Evolutionary conservation across 164 flowering plant genomes (phyloP), one percentile per base, ranked within the genome.

Genomic region (Sextonia rubra): DNA sequence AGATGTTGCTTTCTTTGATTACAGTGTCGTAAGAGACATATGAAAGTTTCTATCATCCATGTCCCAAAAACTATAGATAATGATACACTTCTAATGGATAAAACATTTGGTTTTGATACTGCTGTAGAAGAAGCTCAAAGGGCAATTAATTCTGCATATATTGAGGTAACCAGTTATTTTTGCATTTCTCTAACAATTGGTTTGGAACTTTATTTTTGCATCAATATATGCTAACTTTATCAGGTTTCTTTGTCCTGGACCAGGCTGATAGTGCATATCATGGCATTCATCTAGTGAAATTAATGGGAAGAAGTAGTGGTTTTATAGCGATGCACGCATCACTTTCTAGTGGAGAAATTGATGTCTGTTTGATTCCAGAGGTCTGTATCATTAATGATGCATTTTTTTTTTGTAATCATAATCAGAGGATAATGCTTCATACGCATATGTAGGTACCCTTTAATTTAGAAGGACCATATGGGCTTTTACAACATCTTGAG

Each of bases 261-360:
- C 77, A 83, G 86, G 86, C 86, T 58, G 82, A 69, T 18, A 83
- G 84, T 58, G 86, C 86, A 15, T 83, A 81, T 74, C 86, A 80
- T 74, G 86, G 84, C 29, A 81, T 83, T 78, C 84, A 84, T 47
- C 56, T 83, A 64, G 86, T 83, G 18, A 83, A 83, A 76, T 71
- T 83, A 71, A 83, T 81, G 86, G 86, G 86, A 76, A 81, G 86
- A 83, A 81, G 81, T 76, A 83, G 86, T 66, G 86, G 86, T 29
- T 83, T 83, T 67, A 83, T 83, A 69, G 83, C 86, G 23, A 83
- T 83, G 86, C 86, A 83, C 75, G 86, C 86, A 70, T 76, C 86
- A 55, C 84, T 83, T 74, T 74, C 86, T 25, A 81, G 84, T 74
- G 86, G 86, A 30, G 84, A 83, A 58, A 77, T 78, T 67, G 86